Base-by-base conservation (phyloP, 2,329 filamentous ascomycete species). In the Fragosphaeria purpurea region DNA sequence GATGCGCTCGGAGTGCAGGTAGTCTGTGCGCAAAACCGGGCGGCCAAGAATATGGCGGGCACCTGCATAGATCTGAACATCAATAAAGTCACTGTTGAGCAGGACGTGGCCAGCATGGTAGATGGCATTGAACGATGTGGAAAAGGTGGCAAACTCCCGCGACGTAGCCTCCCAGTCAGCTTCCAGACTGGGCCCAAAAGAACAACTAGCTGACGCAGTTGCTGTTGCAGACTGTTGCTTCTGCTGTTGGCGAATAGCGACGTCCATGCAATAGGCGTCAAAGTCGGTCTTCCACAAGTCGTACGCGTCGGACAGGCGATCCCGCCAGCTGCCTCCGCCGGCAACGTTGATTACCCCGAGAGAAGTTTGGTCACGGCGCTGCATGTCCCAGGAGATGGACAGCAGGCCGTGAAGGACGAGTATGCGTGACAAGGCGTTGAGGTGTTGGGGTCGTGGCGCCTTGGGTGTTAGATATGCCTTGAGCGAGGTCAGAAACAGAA, bases 21-120 rank as follows among this genome's bases (percentile, higher is more conserved):
- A 56, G 44, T 56, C 55, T 10, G 38, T 40, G 7, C 43, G 55
- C 44, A 55, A 47, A 1, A 56, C 55, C 7, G 55, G 53, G 7
- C 55, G 51, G 8, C 55, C 55, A 5, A 56, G 50, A 31, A 56
- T 56, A 39, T 55, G 50, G 10, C 49, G 51, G 8, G 55, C 53
- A 9, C 55, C 55, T n/a, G 55, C 55, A 11, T 56, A 56, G 43
- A 56, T 56, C 39, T 56, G 55, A n/a, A 56, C 46, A 38, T 56
- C 55, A 5, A 56, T 38, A 41, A 56, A 56, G 4, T 56, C 53
- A 40, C 48, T 50, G 40, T 43, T 42, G 6, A 56, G 41, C 1
- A 56, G 41, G 9, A 42, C 34, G 33, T 55, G 51, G 4, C 49
- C 53, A 1, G 55, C 49, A 32, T 56, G 53, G 50, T 55, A 56